Conservation (phyloP, 257 asterid species). For the Cruciata laevipes region DNA sequence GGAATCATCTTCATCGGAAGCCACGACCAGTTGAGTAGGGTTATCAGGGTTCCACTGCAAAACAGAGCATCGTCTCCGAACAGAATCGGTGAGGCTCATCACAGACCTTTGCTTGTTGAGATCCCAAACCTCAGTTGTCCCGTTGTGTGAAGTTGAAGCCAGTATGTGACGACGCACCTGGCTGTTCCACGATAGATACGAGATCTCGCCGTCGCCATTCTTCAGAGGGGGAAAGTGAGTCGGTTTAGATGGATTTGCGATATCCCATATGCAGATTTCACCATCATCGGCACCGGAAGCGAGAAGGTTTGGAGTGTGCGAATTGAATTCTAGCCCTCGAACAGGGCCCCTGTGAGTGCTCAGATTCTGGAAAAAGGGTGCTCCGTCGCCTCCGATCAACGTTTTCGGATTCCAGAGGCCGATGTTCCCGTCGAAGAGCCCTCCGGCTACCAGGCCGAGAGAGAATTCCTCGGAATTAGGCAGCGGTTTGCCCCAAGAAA, state of each 20-base stretch:
- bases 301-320: slow-evolving; percentile 60
- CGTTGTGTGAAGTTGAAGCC: slow-evolving; percentile 88
- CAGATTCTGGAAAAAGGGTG: slow-evolving; percentile 55
- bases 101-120: slow-evolving; percentile 89
- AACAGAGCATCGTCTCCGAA: slow-evolving; percentile 85
- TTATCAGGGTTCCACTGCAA: slow-evolving; percentile 95
- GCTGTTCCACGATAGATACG: slow-evolving; percentile 88
- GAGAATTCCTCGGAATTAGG: slow-evolving; percentile 61
- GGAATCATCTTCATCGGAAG: slow-evolving; percentile 91
- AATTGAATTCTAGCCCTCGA: slow-evolving; percentile 83
- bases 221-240: slow-evolving; percentile 74
- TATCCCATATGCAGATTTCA: slow-evolving; percentile 89
- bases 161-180: slow-evolving; percentile 71
- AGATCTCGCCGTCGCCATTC: slow-evolving; percentile 95
- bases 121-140: slow-evolving; percentile 96
- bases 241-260: slow-evolving; percentile 67
- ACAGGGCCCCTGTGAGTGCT: slow-evolving; percentile 88
- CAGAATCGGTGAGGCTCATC: slow-evolving; percentile 78
- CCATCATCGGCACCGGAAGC: slow-evolving; percentile 99
- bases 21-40: slow-evolving; percentile 87
- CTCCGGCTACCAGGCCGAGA: slow-evolving; percentile 88
- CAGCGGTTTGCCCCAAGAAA: slow-evolving; percentile 72
- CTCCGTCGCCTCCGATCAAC: slow-evolving; percentile 67
- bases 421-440: slow-evolving; percentile 88
- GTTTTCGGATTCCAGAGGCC: slow-evolving; percentile 87